Evolutionary conservation across 495 filamentous ascomycete genomes (phyloP), one percentile per base, ranked within the genome.

Genomic region (Aspergillus indologenus): DNA sequence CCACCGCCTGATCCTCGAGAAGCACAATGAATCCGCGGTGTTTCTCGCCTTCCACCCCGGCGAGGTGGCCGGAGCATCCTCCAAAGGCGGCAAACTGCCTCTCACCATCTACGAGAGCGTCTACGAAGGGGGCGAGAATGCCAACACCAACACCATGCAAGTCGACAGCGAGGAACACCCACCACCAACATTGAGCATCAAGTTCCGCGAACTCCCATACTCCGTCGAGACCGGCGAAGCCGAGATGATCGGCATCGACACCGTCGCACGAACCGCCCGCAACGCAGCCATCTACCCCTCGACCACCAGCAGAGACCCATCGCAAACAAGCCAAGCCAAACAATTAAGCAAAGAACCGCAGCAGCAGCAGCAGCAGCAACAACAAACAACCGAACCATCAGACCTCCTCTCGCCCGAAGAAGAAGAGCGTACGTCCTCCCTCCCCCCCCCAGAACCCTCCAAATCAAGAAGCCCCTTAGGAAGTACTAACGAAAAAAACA

Each of bases 191-290:
- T 66, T 84, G 49, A 81, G 78, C 12, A 79, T 96, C 21, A 84
- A 83, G 59, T 98, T 97, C 75, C 83, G 88, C 22, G 90, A 93
- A 68, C 70, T 97, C 29, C 86, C 87, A 18, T 97, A 93, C 69
- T 84, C 86, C 0, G 85, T 97, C 18, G 94, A 99, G 70, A 97
- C 91, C 0, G 90, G 89, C 17, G 91, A 98, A 71, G 89, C 94
- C 8, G 95, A 99, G 76, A 97, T 98, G 92, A 97, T 99, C 64
- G 85, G 86, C 43, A 87, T 98, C 63, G 90, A 98, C 64, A 93
- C 90, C 58, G 88, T 98, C 26, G 92, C 92, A 1, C 83, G 87
- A 49, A 88, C 87, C 22, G 90, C 87, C 23, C 88, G 86, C 1
- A 92, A 90, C 64, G 94, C 93, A 17, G 83, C 86, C 15, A 76